A percentile compares a stretch with the other conserved stretches of the same genome.
Evolutionary conservation across 768 basidiomycete genomes (phyloP).

Genomic region (Goffeauzyma gilvescens): DNA sequence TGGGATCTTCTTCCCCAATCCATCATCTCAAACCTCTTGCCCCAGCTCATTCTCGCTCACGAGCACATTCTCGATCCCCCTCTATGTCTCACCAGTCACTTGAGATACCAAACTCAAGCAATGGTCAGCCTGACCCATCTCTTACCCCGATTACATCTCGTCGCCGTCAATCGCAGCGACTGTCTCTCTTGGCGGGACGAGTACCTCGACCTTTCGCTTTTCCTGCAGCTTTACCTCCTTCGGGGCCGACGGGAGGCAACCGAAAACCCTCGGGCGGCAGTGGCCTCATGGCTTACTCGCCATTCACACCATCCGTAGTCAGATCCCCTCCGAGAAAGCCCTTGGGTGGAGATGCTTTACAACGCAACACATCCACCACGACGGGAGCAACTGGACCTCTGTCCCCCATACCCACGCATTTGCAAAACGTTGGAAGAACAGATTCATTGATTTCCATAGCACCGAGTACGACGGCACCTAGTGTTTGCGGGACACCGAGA

Average conservation of each 20-base stretch:
- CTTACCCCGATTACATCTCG: constrained; percentile 13
- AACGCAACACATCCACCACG: constrained; percentile 1
- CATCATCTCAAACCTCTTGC: too few species aligned
- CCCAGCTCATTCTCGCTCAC: constrained; percentile 1
- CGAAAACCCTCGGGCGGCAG: constrained; percentile 13
- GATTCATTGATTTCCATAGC: constrained; percentile 26
- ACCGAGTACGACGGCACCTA: constrained; percentile 29
- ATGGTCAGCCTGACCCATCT: not conserved
- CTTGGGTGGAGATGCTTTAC: not conserved
- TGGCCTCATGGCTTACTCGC: constrained; percentile 27
- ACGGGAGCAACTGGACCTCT: constrained; percentile 1
- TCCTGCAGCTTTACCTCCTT: constrained; percentile 27
- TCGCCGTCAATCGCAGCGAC: constrained; percentile 18
- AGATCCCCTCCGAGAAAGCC: not conserved
- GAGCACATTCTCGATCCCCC: constrained; percentile 6
- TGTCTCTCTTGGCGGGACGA: constrained; percentile 27
- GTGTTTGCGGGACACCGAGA: constrained; percentile 24
- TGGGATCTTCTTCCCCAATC: too few species aligned
- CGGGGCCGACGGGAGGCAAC: constrained; percentile 2
- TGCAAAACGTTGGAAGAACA: constrained; percentile 13
- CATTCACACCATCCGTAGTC: constrained; percentile 4
- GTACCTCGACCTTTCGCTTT: constrained; percentile 27
- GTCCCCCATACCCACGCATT: constrained; percentile 5
- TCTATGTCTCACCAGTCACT: not conserved
- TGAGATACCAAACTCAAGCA: not conserved